Conservation (phyloP, 2,329 filamentous ascomycete species). For the Parafenestella ontariensis region DNA sequence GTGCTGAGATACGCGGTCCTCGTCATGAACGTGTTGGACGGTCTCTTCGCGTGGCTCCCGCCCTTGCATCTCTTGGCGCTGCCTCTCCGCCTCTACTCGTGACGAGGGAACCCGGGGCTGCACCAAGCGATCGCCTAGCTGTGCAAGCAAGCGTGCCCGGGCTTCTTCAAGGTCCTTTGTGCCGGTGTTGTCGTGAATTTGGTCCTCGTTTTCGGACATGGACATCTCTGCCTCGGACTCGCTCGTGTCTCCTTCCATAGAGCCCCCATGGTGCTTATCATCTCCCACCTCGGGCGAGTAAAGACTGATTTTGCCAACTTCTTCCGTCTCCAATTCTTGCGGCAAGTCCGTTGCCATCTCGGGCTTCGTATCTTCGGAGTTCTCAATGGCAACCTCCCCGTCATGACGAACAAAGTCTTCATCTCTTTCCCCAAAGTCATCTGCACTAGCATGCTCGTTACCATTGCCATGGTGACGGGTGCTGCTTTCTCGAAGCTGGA, state of each 20-base stretch:
- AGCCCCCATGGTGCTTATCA: background rate
- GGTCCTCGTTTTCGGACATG: slow-evolving; percentile 27
- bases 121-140: slow-evolving; percentile 45
- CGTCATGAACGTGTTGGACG: background rate
- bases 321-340: background rate
- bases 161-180: slow-evolving; percentile 56
- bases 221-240: slow-evolving; percentile 29
- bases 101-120: slow-evolving; percentile 24
- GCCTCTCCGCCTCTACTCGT: slow-evolving; percentile 30
- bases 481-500: slow-evolving; percentile 28
- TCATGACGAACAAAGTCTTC: background rate
- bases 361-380: background rate
- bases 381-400: background rate
- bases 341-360: background rate
- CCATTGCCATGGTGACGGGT: background rate
- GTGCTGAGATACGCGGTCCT: background rate
- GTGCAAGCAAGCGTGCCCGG: slow-evolving; percentile 56
- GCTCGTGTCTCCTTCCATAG: slow-evolving; percentile 2
- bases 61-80: slow-evolving; percentile 23
- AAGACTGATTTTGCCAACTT: background rate
- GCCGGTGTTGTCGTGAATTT: slow-evolving; percentile 11
- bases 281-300: background rate
- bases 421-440: too few species aligned
- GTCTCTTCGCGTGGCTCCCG: slow-evolving; percentile 4
- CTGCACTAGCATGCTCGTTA: background rate